phyloP scores from a whole-genome alignment of 169 alveolate species.

The Besnoitia besnoiti region DNA sequence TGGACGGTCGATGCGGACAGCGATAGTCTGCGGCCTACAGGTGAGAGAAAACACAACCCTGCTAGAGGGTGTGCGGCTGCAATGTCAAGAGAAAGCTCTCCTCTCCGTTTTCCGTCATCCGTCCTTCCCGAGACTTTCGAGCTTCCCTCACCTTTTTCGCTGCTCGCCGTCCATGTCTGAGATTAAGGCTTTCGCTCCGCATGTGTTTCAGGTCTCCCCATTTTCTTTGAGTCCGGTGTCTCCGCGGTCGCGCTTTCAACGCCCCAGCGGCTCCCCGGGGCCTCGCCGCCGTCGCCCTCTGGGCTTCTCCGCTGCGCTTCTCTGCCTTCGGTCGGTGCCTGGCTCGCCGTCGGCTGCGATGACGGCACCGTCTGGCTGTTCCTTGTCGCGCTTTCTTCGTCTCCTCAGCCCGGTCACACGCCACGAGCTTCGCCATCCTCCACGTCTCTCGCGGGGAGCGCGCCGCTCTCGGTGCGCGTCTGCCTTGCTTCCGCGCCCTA shows the following conservation, averaged over 20 bases:
- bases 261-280: not conserved
- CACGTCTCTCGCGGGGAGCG: too few species aligned
- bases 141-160: not conserved
- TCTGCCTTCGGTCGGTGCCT: not conserved
- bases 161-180: not conserved
- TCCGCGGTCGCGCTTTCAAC: not conserved
- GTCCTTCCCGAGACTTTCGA: not conserved
- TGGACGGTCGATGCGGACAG: conserved; percentile 35
- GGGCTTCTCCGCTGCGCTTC: not conserved
- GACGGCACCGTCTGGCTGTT: conserved; percentile 31
- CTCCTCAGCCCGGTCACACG: not conserved
- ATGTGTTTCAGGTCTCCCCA: not conserved
- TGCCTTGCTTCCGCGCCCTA: not conserved
- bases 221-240: not conserved
- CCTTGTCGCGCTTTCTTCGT: not conserved
- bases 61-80: not conserved
- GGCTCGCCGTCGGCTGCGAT: conserved; percentile 9
- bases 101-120: not conserved
- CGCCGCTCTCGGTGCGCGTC: not conserved
- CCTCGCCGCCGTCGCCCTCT: not conserved
- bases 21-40: not conserved
- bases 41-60: not conserved
- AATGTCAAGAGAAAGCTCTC: not conserved
- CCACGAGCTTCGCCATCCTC: too few species aligned
- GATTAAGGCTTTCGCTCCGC: not conserved